These are phyloP conservation scores for Zizania latifolia DNA, from an alignment of 176 grass and related monocot species.

Conservation along the genomic window DNA sequence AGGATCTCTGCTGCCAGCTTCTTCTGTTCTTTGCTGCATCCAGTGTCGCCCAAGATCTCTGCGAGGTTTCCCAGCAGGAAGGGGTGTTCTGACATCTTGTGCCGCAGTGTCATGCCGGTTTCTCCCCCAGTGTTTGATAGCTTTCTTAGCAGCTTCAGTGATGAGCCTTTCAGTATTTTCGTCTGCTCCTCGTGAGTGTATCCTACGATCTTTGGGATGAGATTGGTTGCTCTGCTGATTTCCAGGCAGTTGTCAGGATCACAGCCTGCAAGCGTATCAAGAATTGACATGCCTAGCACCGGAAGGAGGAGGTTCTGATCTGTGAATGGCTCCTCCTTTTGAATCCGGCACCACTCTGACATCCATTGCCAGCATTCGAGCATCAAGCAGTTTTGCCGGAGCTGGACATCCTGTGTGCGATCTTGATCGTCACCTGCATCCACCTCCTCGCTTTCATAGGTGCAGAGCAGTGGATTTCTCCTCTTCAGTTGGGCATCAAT, in stretches of 20 bases:
- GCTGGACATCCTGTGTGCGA: no score
- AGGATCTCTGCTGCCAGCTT: neutral
- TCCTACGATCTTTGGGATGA: neutral
- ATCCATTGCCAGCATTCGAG: neutral
- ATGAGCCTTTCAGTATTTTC: neutral
- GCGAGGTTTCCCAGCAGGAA: conserved; percentile 19
- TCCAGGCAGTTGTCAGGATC: conserved; percentile 7
- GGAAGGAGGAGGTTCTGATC: conserved; percentile 7
- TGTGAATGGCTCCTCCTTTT: neutral
- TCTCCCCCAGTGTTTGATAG: neutral
- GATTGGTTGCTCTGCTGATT: neutral
- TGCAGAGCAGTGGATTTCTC: neutral
- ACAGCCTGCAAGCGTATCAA: conserved; percentile 1
- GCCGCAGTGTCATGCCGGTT: neutral
- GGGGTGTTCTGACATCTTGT: neutral
- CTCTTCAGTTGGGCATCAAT: neutral
- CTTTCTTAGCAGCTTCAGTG: neutral
- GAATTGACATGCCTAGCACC: neutral
- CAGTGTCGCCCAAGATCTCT: neutral
- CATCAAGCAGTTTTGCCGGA: neutral
- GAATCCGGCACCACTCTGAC: neutral
- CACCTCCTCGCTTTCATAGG: neutral
- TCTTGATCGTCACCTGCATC: neutral
- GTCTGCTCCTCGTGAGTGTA: neutral
- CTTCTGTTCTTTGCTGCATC: neutral